Evolutionary conservation across 495 filamentous ascomycete species (phyloP).

Genomic region (Daldinia decipiens): DNA sequence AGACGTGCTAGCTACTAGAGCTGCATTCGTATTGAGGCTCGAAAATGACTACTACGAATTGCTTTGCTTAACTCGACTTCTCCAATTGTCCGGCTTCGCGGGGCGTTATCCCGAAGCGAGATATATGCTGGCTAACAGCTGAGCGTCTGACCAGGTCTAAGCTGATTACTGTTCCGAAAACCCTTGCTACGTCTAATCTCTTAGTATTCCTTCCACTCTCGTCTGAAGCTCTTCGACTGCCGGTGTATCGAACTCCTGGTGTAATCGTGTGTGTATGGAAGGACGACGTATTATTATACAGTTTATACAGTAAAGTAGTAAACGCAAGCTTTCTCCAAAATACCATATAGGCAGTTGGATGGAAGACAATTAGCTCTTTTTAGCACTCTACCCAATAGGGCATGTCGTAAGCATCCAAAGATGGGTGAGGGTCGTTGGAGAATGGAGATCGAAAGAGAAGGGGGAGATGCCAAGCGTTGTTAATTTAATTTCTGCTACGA

Average conservation of each 20-base stretch:
- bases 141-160: conserved; percentile 10
- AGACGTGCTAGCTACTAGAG: conserved; percentile 12
- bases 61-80: conserved; percentile 25
- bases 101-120: conserved; percentile 34
- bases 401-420: conserved; percentile 28
- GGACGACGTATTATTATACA: not conserved
- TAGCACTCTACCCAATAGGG: conserved; percentile 33
- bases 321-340: conserved; percentile 3
- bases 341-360: conserved; percentile 1
- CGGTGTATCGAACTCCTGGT: not conserved
- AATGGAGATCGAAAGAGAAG: conserved; percentile 18
- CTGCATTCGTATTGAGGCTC: conserved; percentile 31
- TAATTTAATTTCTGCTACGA: conserved; percentile 39
- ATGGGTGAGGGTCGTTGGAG: conserved; percentile 8
- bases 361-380: conserved; percentile 1
- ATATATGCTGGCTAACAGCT: conserved; percentile 29
- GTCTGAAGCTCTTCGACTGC: not conserved
- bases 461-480: conserved; percentile 35
- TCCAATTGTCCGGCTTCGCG: conserved; percentile 33
- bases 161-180: conserved; percentile 26
- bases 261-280: conserved; percentile 3
- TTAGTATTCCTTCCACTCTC: not conserved
- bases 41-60: conserved; percentile 3
- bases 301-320: not conserved
- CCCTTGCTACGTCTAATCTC: conserved; percentile 9